Conservation (phyloP, 2,329 filamentous ascomycete species). For the Exserohilum turcica region DNA sequence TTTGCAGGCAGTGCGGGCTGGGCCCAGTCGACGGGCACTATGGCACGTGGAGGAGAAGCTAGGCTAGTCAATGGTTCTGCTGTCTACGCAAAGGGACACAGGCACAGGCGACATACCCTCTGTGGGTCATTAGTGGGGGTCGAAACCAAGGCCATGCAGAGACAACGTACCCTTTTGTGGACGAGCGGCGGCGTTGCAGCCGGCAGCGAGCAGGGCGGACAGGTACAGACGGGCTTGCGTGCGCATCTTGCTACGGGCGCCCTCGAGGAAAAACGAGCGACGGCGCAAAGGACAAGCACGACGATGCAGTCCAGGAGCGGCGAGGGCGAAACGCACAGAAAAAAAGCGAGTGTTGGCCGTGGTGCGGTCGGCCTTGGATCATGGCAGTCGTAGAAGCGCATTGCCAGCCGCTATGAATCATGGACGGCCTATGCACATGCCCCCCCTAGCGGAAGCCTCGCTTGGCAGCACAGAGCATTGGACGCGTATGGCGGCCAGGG, state of each 20-base stretch:
- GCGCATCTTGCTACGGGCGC: slow-evolving; percentile 29
- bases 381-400: slow-evolving; percentile 6
- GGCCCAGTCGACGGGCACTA: no score
- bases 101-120: slow-evolving; percentile 21
- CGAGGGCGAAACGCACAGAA: no score
- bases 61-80: background rate
- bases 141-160: background rate
- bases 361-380: slow-evolving; percentile 6
- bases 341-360: slow-evolving; percentile 10
- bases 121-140: slow-evolving; percentile 15
- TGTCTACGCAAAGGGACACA: background rate
- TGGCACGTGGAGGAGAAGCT: no score
- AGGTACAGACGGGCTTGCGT: slow-evolving; percentile 23
- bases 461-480: slow-evolving; percentile 27
- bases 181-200: slow-evolving; percentile 14
- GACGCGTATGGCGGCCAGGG: slow-evolving; percentile 14
- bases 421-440: slow-evolving; percentile 30
- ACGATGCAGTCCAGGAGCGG: slow-evolving; percentile 9
- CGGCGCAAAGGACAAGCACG: slow-evolving; percentile 21
- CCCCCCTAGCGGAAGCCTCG: slow-evolving; percentile 19
- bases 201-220: slow-evolving; percentile 22
- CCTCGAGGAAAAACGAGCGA: slow-evolving; percentile 31
- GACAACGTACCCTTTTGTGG: slow-evolving; percentile 26
- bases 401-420: slow-evolving; percentile 31
- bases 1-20: no score